phyloP scores from a whole-genome alignment of 345 rosid species.

The Salix viminalis region DNA sequence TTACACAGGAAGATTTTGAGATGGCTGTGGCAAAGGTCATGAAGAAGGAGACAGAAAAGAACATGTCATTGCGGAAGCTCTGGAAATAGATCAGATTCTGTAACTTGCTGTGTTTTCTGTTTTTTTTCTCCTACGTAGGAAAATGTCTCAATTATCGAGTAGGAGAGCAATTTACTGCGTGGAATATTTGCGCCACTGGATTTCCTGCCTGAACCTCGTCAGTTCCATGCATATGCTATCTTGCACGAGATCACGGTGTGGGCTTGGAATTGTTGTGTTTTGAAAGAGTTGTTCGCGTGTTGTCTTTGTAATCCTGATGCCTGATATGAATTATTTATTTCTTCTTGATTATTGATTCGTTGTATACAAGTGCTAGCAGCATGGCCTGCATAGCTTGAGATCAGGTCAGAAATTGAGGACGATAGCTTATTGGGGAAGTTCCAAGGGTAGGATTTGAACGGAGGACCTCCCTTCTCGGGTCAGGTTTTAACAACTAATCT shows the following conservation, averaged over 20 bases:
- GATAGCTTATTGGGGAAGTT: too few relatives aligned
- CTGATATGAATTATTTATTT: neutral
- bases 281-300: neutral
- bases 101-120: neutral
- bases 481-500: neutral
- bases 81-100: constrained; percentile 62
- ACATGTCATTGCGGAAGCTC: constrained; percentile 93
- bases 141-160: neutral
- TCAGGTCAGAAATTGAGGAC: neutral
- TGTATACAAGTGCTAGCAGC: too few relatives aligned
- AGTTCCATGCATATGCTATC: neutral
- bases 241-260: neutral
- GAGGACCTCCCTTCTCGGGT: neutral
- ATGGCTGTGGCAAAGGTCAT: constrained; percentile 99
- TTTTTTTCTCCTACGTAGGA: neutral
- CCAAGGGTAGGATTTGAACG: too few relatives aligned
- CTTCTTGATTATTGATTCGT: too few relatives aligned
- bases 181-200: neutral
- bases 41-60: constrained; percentile 99
- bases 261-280: too few relatives aligned
- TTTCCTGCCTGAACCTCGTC: neutral
- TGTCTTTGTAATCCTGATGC: neutral
- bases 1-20: constrained; percentile 98
- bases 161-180: neutral
- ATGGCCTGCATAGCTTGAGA: neutral